Evolutionary conservation across 2,329 filamentous ascomycete genomes (phyloP), one percentile per base, ranked within the genome.

Genomic region (Blastomyces silverae): DNA sequence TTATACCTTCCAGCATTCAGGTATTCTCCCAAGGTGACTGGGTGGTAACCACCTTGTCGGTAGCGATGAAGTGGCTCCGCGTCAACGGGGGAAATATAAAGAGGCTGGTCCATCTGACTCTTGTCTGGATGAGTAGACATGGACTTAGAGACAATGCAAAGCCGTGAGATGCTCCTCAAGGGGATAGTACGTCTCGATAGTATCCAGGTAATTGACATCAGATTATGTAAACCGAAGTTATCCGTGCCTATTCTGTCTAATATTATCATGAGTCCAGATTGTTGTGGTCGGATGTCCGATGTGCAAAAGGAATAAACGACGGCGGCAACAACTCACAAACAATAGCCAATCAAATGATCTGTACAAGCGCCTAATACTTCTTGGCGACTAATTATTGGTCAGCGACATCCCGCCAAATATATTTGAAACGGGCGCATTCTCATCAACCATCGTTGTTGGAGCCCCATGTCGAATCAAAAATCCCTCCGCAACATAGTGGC

Each of bases 1-100:
- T 71, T 73, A 64, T 78, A 79, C 58, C 74, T 71, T 20, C 67
- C 72, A 46, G 71, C 37, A 28, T 69, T 66, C 11, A 77, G 67
- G n/a, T 22, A 61, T 62, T 76, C 71, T 17, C 72, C 75, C 0
- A 78, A 67, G 1, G 64, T 63, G 17, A 77, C 67, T 48, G 75
- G 74, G 64, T 78, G 74, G 64, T 74, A 77, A 15, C 76, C 53
- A 13, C 74, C 74, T 42, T 64, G 61, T 63, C 65, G 46, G 59
- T 77, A 72, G 53, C 20, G 28, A 56, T 67, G 57, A 64, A 70
- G 66, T 63, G 71, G 70, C 57, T 73, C 70, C 2, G 69, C 68
- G 11, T 70, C 67, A 67, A 70, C 20, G 17, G 53, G 17, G 31
- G 25, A 56, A 56, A 10, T 56, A 34, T 56, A 56, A 11, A 56